Evolutionary conservation across 106 monocot species (phyloP).

Genomic region (Alisma plantagoaquatica): DNA sequence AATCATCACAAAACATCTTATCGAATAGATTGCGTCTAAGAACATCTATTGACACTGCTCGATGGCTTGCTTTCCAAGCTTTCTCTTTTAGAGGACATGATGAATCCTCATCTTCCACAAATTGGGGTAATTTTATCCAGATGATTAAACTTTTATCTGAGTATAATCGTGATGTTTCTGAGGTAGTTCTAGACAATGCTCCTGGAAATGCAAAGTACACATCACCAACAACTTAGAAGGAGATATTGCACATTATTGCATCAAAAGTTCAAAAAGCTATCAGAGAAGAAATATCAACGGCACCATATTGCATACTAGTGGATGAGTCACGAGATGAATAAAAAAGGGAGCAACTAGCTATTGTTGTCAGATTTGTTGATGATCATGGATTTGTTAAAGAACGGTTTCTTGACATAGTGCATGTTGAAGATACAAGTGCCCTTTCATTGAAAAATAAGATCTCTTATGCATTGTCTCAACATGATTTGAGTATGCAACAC

Average conservation of each 20-base stretch:
- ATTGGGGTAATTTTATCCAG: background rate
- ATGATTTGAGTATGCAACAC: too few relatives aligned
- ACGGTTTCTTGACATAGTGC: background rate
- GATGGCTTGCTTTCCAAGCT: conserved; percentile 1
- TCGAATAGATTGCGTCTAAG: background rate
- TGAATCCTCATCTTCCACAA: background rate
- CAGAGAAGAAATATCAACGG: background rate
- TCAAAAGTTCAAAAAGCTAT: background rate
- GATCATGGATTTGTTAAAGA: background rate
- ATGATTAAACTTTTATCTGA: background rate
- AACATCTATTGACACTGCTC: background rate
- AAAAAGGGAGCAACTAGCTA: background rate
- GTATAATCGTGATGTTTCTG: background rate
- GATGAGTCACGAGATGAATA: conserved; percentile 1
- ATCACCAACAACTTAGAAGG: background rate
- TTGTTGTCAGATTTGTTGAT: background rate
- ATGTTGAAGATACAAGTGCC: background rate
- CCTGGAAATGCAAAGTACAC: background rate
- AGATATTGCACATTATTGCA: background rate
- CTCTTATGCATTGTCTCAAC: too few relatives aligned
- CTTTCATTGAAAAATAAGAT: background rate
- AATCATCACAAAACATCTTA: too few relatives aligned
- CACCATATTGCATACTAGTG: background rate
- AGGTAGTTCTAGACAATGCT: background rate
- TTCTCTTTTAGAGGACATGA: background rate